Evolutionary conservation across 306 rosid species (phyloP).

Genomic region (Calophaca sinica): DNA sequence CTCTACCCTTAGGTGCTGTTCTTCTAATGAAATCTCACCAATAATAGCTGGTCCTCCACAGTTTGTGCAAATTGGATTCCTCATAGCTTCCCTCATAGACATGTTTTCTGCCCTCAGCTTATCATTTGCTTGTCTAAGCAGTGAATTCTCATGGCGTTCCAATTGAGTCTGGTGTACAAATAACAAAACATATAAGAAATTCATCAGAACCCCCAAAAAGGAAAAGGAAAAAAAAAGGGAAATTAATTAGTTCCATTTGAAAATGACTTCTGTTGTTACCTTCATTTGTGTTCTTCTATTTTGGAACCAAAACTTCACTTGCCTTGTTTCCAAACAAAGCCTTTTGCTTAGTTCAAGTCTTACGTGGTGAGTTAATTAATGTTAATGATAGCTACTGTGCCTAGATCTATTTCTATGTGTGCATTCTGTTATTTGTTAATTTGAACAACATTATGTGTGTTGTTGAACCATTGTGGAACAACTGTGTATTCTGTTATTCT

Average conservation of each 20-base stretch:
- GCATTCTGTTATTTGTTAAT: too few relatives aligned
- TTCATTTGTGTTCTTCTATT: conserved; percentile 96
- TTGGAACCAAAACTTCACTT: conserved; percentile 95
- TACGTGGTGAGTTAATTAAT: neutral
- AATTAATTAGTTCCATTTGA: too few relatives aligned
- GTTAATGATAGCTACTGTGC: too few relatives aligned
- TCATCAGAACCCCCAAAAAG: neutral
- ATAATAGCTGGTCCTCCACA: conserved; percentile 87
- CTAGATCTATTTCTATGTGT: too few relatives aligned
- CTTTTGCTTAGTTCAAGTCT: conserved; percentile 78
- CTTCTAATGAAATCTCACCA: conserved; percentile 88
- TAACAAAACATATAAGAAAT: neutral
- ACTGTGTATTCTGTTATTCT: too few relatives aligned
- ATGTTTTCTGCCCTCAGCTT: conserved; percentile 91
- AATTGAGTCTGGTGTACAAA: conserved; percentile 71
- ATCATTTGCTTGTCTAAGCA: conserved; percentile 90
- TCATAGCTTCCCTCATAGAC: conserved; percentile 89
- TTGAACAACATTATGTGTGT: too few relatives aligned
- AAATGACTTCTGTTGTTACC: conserved; percentile 48
- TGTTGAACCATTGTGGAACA: too few relatives aligned
- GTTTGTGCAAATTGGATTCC: conserved; percentile 85
- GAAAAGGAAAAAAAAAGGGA: too few relatives aligned
- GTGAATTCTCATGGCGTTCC: conserved; percentile 88
- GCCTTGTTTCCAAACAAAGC: conserved; percentile 81
- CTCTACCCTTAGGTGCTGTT: conserved; percentile 85